Percentiles rank a stretch among this genome's conserved stretches.
Conservation (phyloP, 1,284 basidiomycete species). For the Leccinum subrobustum region DNA sequence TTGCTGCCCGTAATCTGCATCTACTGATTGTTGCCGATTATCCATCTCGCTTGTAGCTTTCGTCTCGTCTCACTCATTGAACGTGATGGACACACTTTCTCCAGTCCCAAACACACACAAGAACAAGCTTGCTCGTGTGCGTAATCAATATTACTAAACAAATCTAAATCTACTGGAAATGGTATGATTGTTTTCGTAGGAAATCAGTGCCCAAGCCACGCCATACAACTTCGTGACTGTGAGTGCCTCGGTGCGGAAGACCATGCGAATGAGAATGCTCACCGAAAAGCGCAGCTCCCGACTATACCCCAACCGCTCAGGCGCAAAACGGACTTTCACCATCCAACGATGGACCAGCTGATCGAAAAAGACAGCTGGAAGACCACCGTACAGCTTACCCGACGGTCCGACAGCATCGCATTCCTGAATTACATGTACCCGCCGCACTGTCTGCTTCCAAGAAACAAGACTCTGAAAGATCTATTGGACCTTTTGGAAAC, state of each 20-base stretch:
- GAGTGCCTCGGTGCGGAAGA: not conserved
- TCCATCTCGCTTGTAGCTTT: not conserved
- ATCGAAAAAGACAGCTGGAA: not conserved
- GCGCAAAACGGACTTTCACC: not conserved
- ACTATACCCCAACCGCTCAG: not conserved
- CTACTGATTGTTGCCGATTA: not conserved
- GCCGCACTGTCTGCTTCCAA: not conserved
- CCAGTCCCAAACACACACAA: not conserved
- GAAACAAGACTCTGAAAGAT: not conserved
- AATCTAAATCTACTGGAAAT: not conserved
- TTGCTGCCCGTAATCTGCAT: not conserved
- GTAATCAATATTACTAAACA: not conserved
- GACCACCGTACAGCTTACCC: not conserved
- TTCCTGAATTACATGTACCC: not conserved
- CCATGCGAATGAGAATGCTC: not conserved
- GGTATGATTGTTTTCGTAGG: not conserved
- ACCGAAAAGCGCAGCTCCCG: not conserved
- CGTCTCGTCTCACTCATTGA: not conserved
- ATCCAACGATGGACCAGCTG: not conserved
- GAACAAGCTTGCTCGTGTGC: not conserved
- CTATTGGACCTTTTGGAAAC: not conserved
- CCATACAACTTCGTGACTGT: not conserved
- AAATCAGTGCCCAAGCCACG: not conserved
- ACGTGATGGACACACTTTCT: not conserved
- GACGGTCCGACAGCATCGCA: not conserved